A percentile compares a stretch with the other conserved stretches of the same genome.
Evolutionary conservation across 352 stramenopile species (phyloP).

Genomic region (Pythium periplocum): DNA sequence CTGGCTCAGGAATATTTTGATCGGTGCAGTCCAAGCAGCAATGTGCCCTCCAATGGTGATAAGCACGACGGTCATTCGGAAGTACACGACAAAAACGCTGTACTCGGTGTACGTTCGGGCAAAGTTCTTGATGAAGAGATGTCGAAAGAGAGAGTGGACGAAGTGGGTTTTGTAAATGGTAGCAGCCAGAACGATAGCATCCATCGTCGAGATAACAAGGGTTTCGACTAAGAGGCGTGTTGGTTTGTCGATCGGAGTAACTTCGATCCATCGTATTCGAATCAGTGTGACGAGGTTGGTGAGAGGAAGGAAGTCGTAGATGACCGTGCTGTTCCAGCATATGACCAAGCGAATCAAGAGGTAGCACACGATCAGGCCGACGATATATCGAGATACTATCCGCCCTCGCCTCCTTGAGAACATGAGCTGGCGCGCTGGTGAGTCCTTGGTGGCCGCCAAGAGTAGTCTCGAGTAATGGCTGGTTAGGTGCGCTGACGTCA

Average conservation of each 20-base stretch:
- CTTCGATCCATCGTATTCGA: constrained; percentile 13
- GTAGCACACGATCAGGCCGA: constrained; percentile 9
- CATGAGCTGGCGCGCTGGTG: not conserved
- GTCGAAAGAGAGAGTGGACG: constrained; percentile 22
- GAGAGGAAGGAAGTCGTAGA: constrained; percentile 38
- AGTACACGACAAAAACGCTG: constrained; percentile 36
- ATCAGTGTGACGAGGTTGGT: constrained; percentile 31
- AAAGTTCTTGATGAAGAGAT: constrained; percentile 36
- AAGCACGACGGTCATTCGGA: constrained; percentile 22
- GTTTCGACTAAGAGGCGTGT: constrained; percentile 14
- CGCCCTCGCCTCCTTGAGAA: too few species aligned
- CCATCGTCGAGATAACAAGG: constrained; percentile 19
- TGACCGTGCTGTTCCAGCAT: constrained; percentile 21
- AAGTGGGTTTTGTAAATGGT: constrained; percentile 21
- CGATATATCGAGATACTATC: too few species aligned
- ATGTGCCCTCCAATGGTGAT: constrained; percentile 28
- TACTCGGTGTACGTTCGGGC: constrained; percentile 35
- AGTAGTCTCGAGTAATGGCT: constrained; percentile 23
- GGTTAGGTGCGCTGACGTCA: constrained; percentile 24
- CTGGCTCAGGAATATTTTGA: not conserved
- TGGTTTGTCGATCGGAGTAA: constrained; percentile 9
- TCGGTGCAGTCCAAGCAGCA: constrained; percentile 22
- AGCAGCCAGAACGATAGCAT: constrained; percentile 18
- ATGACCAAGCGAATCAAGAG: constrained; percentile 20
- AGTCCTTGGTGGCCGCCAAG: constrained; percentile 7